Percentiles rank a stretch among this genome's conserved stretches.
Conservation (phyloP, 2,329 filamentous ascomycete genomes). For the Elsinoe arachidis region DNA sequence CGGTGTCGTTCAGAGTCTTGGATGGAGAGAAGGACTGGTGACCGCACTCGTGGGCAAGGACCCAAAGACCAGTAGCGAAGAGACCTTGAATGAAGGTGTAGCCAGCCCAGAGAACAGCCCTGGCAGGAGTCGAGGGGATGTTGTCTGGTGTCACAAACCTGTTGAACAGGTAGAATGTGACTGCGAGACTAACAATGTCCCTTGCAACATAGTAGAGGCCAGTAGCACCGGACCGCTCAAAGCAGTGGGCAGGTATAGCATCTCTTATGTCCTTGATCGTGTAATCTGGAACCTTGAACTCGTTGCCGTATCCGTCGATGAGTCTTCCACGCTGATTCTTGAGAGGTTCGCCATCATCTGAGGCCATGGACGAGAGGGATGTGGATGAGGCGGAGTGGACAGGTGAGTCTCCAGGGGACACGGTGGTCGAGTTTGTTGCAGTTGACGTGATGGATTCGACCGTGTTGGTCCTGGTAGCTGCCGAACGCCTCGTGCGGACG, state of each 20-base stretch:
- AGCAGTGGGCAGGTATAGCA: constrained; percentile 97
- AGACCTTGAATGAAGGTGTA: constrained; percentile 82
- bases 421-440: constrained; percentile 43
- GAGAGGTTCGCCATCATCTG: constrained; percentile 48
- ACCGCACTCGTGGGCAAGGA: constrained; percentile 94
- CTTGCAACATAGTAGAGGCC: constrained; percentile 77
- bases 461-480: constrained; percentile 38
- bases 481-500: constrained; percentile 42
- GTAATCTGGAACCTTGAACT: constrained; percentile 88
- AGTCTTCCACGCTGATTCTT: constrained; percentile 56
- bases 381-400: constrained; percentile 68
- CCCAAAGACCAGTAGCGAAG: constrained; percentile 90
- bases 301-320: constrained; percentile 86
- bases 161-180: constrained; percentile 81
- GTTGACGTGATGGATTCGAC: constrained; percentile 46
- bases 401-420: constrained; percentile 52
- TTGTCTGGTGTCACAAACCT: constrained; percentile 80
- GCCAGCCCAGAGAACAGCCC: constrained; percentile 56
- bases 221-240: constrained; percentile 67
- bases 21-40: constrained; percentile 96
- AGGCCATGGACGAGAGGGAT: constrained; percentile 82
- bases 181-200: constrained; percentile 62
- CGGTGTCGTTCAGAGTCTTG: constrained; percentile 79
- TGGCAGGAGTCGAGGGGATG: constrained; percentile 59
- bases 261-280: constrained; percentile 96